Evolutionary conservation across 2,329 filamentous ascomycete species (phyloP).

Genomic region (Pseudodiploospora longispora): DNA sequence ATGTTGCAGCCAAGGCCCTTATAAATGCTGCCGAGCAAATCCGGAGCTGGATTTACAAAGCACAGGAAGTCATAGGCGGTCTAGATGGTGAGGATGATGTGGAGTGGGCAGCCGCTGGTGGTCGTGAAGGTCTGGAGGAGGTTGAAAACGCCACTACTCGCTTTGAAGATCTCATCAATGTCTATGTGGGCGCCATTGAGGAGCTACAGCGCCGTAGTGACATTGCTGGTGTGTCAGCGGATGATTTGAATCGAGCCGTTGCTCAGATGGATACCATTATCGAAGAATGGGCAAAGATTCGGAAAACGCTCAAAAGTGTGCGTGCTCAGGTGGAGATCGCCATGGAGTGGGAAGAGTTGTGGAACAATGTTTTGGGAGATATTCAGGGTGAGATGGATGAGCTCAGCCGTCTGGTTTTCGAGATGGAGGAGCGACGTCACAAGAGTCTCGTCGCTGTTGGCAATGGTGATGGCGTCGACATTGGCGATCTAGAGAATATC

Average conservation of each 20-base stretch:
- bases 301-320: slow-evolving; percentile 65
- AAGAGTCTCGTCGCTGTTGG: slow-evolving; percentile 59
- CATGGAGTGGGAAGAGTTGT: slow-evolving; percentile 98
- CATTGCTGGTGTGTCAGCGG: slow-evolving; percentile 59
- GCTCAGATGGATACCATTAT: slow-evolving; percentile 85
- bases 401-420: slow-evolving; percentile 74
- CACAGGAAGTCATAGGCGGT: slow-evolving; percentile 78
- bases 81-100: slow-evolving; percentile 95
- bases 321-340: slow-evolving; percentile 91
- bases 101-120: slow-evolving; percentile 89
- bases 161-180: slow-evolving; percentile 83
- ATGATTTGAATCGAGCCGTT: slow-evolving; percentile 68
- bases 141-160: slow-evolving; percentile 67
- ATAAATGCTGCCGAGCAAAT: slow-evolving; percentile 89
- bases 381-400: slow-evolving; percentile 83
- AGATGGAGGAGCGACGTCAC: slow-evolving; percentile 95
- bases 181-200: slow-evolving; percentile 92
- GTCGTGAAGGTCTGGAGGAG: slow-evolving; percentile 68
- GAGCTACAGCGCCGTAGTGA: slow-evolving; percentile 74
- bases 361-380: slow-evolving; percentile 87
- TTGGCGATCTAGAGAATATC: slow-evolving; percentile 86
- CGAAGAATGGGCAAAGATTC: slow-evolving; percentile 76
- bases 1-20: slow-evolving; percentile 73
- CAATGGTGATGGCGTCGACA: slow-evolving; percentile 61
- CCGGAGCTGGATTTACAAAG: slow-evolving; percentile 86